These are phyloP conservation scores for Schoenoplectus tabernaemontani DNA, from an alignment of 202 grass and related monocot genomes.

Conservation along the genomic window DNA sequence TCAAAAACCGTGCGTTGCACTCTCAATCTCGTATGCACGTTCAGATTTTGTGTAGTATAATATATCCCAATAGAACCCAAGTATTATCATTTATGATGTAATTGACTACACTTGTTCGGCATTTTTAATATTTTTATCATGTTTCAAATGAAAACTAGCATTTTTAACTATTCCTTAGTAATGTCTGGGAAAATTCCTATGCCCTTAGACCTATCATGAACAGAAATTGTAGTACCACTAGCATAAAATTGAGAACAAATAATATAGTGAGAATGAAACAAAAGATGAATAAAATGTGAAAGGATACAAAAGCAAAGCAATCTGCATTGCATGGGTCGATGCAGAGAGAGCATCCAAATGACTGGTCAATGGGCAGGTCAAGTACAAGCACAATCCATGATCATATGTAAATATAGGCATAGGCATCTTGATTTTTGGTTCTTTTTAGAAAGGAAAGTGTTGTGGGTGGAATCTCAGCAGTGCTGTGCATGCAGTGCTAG, in stretches of 20 bases:
- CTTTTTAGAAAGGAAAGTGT: slow-evolving; percentile 20
- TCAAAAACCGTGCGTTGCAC: too few species aligned
- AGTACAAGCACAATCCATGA: slow-evolving; percentile 7
- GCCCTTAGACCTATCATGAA: neutral
- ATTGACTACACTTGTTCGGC: neutral
- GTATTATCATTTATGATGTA: neutral
- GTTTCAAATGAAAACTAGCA: neutral
- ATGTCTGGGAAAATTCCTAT: too few species aligned
- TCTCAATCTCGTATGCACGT: too few species aligned
- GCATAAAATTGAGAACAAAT: too few species aligned
- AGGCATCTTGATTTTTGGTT: slow-evolving; percentile 2
- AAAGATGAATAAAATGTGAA: neutral
- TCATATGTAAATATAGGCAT: slow-evolving; percentile 8
- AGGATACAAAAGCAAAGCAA: neutral
- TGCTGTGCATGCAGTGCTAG: too few species aligned
- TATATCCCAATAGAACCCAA: neutral
- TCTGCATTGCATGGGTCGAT: neutral
- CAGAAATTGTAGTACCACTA: neutral
- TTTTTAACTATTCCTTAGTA: neutral
- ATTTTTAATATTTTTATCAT: neutral
- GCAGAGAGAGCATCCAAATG: neutral
- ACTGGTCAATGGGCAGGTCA: neutral
- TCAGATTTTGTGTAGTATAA: neutral
- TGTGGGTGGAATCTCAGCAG: too few species aligned
- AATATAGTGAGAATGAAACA: neutral